Conservation (phyloP, 2,329 filamentous ascomycete genomes). For the Raffaelea ambrosiae region DNA sequence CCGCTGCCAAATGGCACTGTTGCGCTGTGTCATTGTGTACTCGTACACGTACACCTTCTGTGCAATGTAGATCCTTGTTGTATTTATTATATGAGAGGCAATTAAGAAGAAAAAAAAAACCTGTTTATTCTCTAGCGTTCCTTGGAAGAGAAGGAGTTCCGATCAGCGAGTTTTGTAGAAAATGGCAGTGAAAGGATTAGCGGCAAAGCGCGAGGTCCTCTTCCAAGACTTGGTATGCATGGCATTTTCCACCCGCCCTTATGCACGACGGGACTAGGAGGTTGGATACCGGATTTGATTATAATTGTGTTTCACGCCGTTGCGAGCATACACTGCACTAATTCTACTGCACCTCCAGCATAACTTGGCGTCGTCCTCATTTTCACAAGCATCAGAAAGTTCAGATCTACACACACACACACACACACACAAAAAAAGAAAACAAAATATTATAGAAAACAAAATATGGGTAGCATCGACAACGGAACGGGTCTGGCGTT, state of each 20-base stretch:
- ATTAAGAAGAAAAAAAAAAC: neutral
- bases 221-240: neutral
- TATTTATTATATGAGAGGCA: neutral
- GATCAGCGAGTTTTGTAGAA: neutral
- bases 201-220: too few species aligned
- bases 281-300: neutral
- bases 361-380: neutral
- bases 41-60: too few species aligned
- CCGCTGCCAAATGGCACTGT: too few species aligned
- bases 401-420: too few species aligned
- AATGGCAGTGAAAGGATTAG: neutral
- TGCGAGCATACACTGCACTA: too few species aligned
- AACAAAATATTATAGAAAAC: neutral
- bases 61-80: too few species aligned
- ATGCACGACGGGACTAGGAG: too few species aligned
- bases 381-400: too few species aligned
- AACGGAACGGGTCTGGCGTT: neutral
- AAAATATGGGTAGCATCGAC: conserved; percentile 3
- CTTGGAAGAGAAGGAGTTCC: neutral
- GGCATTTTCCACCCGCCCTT: too few species aligned
- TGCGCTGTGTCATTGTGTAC: too few species aligned
- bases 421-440: too few species aligned
- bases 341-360: neutral
- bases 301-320: neutral
- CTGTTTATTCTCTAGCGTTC: conserved; percentile 1